A percentile compares a stretch with the other conserved stretches of the same genome.
Conservation (phyloP, 306 rosid genomes). For the Lathyrus aphaca region DNA sequence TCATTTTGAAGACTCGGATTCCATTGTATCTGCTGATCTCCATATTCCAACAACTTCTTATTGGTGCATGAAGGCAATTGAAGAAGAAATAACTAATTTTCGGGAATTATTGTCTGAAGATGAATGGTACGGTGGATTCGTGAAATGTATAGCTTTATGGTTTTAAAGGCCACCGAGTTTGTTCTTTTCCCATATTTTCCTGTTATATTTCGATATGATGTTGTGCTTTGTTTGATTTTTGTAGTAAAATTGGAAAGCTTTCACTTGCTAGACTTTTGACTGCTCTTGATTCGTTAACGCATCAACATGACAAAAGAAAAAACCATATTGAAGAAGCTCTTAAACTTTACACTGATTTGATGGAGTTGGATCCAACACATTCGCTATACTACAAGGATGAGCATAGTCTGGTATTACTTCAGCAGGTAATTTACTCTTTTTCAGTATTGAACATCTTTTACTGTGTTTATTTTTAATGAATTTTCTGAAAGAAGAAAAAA, state of each 20-base stretch:
- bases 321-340: slow-evolving; percentile 64
- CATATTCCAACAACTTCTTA: slow-evolving; percentile 46
- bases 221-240: slow-evolving; percentile 30
- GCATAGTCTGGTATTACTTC: slow-evolving; percentile 33
- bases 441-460: slow-evolving; percentile 31
- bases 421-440: slow-evolving; percentile 31
- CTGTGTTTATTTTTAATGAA: slow-evolving; percentile 17
- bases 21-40: slow-evolving; percentile 41
- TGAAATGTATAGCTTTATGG: slow-evolving; percentile 20
- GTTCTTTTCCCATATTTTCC: slow-evolving; percentile 31
- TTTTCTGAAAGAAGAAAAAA: neutral
- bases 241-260: slow-evolving; percentile 92
- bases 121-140: slow-evolving; percentile 59
- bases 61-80: slow-evolving; percentile 67
- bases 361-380: slow-evolving; percentile 68
- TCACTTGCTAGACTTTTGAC: slow-evolving; percentile 83
- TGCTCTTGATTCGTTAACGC: slow-evolving; percentile 62
- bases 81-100: slow-evolving; percentile 64
- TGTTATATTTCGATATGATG: slow-evolving; percentile 10
- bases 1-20: slow-evolving; percentile 50
- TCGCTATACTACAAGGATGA: slow-evolving; percentile 65
- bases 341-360: slow-evolving; percentile 68
- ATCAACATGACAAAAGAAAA: slow-evolving; percentile 47
- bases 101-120: slow-evolving; percentile 56
- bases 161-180: slow-evolving; percentile 20